Evolutionary conservation across 768 basidiomycete species (phyloP), one percentile per base, ranked within the genome.

Genomic region (Kwoniella dendrophila): DNA sequence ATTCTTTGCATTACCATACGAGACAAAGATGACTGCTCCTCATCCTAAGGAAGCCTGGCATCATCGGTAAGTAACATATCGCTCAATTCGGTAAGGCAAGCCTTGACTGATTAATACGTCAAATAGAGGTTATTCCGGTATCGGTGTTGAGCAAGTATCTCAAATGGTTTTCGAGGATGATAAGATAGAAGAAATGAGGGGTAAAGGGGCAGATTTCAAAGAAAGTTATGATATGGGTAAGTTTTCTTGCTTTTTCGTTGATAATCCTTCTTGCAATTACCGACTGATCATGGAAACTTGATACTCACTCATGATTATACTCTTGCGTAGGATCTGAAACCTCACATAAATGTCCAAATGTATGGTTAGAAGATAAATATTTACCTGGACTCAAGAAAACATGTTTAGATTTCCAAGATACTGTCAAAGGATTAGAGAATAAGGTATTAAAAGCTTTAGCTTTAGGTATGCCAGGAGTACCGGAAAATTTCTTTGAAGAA

Each of bases 101-200:
- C 41, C 7, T 32, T 10, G 18, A 44, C 26, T 57, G 26, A 29
- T 6, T 14, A 14, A 30, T 33, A 11, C 6, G 41, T 6, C 41
- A 11, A 20, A 26, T 30, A 65, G 63, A 2, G 70, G 70, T 2
- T 72, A 72, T 29, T 67, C 64, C 1, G 70, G 71, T 4, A 53
- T 70, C n/a, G 71, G 71, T 1, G 59, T 68, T 14, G 71, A 72
- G 59, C 69, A 72, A 55, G 65, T 69, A 2, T 63, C 65, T 0
- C 68, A 69, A 65, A 66, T 69, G 68, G 64, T 66, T 3, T 66
- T 66, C 32, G 64, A 66, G 26, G 59, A 63, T 22, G 53, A 63
- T 16, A 48, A 67, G 54, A 45, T 67, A 6, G 66, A 51, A 8
- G 49, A 63, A 38, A 47, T 63, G 27, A 48, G 66, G 24, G 43